A percentile compares a stretch with the other conserved stretches of the same genome.
These are phyloP conservation scores for Spathaspora sp. DNA, from an alignment of 1,139 yeast genomes.

Conservation along the genomic window DNA sequence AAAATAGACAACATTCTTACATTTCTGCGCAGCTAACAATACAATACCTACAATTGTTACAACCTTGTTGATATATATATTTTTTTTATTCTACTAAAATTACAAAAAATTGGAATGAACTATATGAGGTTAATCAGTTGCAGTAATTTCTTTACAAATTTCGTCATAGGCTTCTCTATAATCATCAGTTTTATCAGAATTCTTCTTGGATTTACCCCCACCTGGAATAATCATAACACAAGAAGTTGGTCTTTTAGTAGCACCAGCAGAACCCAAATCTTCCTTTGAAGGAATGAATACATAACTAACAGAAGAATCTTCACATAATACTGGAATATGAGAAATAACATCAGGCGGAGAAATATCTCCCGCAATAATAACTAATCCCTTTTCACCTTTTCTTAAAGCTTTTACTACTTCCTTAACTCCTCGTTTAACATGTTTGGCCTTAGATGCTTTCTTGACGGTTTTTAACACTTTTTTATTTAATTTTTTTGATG, in stretches of 20 bases:
- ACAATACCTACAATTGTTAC: background rate
- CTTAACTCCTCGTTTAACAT: constrained; percentile 97
- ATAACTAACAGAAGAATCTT: constrained; percentile 87
- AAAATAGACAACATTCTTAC: background rate
- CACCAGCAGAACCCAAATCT: constrained; percentile 98
- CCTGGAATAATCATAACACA: constrained; percentile 98
- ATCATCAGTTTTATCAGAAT: constrained; percentile 78
- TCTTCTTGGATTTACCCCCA: constrained; percentile 83
- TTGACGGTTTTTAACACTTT: constrained; percentile 93
- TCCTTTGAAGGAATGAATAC: constrained; percentile 95
- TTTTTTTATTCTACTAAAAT: constrained; percentile 3
- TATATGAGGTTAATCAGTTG: constrained; percentile 20
- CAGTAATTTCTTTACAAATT: constrained; percentile 82
- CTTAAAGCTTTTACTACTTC: constrained; percentile 97
- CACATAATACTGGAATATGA: constrained; percentile 96
- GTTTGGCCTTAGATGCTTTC: constrained; percentile 97
- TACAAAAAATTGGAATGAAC: constrained; percentile 1
- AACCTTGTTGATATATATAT: background rate
- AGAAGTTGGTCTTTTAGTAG: constrained; percentile 98
- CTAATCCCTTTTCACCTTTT: constrained; percentile 97
- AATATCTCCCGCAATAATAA: constrained; percentile 95
- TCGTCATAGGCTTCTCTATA: constrained; percentile 93
- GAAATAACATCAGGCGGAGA: constrained; percentile 97
- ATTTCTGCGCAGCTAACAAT: no score
- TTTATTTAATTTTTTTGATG: constrained; percentile 93